Evolutionary conservation across 106 monocot genomes (phyloP).

Genomic region (Dendrobium huoshanense): DNA sequence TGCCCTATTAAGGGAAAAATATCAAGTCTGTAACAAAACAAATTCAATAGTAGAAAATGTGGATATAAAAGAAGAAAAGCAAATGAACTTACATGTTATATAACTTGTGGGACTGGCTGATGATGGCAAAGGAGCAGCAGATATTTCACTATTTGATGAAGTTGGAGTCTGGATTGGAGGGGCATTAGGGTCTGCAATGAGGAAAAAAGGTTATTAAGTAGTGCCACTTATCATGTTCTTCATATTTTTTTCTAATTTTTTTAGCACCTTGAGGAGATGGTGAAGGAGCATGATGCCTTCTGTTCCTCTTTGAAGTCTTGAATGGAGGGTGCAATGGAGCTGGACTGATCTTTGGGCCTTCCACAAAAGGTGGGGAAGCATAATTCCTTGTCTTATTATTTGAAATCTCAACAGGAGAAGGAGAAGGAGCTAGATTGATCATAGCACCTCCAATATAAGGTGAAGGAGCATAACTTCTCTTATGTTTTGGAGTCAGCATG

Average conservation of each 20-base stretch:
- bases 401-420: constrained; percentile 18
- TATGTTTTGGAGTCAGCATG: constrained; percentile 19
- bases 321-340: background rate
- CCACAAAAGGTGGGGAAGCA: constrained; percentile 7
- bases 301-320: background rate
- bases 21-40: background rate
- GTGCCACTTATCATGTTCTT: background rate
- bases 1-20: constrained; percentile 29
- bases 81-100: constrained; percentile 20
- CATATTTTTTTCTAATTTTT: background rate
- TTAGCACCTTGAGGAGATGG: background rate
- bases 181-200: constrained; percentile 23
- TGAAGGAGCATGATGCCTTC: constrained; percentile 1
- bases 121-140: constrained; percentile 25
- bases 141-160: constrained; percentile 12
- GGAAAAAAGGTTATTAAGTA: background rate
- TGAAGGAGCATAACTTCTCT: constrained; percentile 21
- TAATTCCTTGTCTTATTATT: constrained; percentile 4
- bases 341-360: constrained; percentile 15
- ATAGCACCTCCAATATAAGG: constrained; percentile 21
- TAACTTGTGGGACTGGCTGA: constrained; percentile 13
- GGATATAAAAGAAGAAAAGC: background rate
- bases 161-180: constrained; percentile 32
- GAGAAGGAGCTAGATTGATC: constrained; percentile 7
- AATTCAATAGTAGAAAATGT: constrained; percentile 1